Conservation (phyloP, 768 basidiomycete genomes). For the Lyophyllum shimeji region DNA sequence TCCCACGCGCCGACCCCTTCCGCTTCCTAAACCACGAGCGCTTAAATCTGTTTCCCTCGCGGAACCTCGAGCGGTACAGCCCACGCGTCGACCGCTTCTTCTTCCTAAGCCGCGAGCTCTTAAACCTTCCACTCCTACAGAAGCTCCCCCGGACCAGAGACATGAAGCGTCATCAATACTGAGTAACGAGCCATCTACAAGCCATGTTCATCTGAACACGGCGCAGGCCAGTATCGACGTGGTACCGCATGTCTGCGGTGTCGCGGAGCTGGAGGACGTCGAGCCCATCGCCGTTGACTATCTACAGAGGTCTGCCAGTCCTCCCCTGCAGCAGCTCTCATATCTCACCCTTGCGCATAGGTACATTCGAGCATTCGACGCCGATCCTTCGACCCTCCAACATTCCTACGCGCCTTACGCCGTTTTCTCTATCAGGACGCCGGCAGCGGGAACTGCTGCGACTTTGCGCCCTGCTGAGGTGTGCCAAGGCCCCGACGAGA, state of each 20-base stretch:
- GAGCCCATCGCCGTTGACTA: conserved; percentile 15
- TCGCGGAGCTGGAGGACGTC: conserved; percentile 5
- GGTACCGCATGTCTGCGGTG: neutral
- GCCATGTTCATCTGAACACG: neutral
- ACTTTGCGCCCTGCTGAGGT: conserved; percentile 3
- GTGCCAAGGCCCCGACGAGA: conserved; percentile 14
- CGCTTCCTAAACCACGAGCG: conserved; percentile 2
- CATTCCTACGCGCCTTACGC: conserved; percentile 28
- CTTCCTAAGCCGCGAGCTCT: too few relatives aligned
- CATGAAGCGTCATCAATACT: neutral
- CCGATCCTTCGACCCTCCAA: conserved; percentile 20
- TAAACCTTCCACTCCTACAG: too few relatives aligned
- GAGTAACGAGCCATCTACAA: neutral
- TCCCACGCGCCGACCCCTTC: neutral
- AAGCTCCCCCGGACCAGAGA: too few relatives aligned
- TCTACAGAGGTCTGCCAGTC: conserved; percentile 10
- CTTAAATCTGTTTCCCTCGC: neutral
- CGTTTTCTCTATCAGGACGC: conserved; percentile 22
- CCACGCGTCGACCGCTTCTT: too few relatives aligned
- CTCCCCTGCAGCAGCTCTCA: neutral
- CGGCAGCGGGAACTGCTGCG: conserved; percentile 1
- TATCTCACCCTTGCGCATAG: conserved; percentile 8
- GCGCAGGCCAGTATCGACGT: neutral
- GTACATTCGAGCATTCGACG: conserved; percentile 27
- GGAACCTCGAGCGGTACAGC: neutral